A percentile compares a stretch with the other conserved stretches of the same genome.
These are phyloP conservation scores for Daldinia caldariorum DNA, from an alignment of 495 filamentous ascomycete species.

Conservation along the genomic window DNA sequence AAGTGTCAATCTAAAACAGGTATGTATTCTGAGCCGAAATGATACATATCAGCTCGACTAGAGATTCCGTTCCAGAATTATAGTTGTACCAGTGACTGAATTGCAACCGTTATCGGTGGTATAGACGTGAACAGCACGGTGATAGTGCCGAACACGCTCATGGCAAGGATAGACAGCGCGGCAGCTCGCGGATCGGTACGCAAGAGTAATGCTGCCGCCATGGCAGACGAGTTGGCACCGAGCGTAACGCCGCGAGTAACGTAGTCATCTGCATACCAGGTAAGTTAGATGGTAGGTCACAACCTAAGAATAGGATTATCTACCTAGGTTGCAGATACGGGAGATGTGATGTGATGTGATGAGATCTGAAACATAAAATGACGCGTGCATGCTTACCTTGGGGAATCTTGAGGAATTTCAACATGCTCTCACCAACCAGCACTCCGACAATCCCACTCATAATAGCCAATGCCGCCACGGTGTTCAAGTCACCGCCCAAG, in stretches of 20 bases:
- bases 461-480: conserved; percentile 61
- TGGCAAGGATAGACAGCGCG: conserved; percentile 62
- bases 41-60: too few species aligned
- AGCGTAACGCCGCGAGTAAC: conserved; percentile 65
- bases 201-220: conserved; percentile 63
- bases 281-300: background rate
- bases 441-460: conserved; percentile 64
- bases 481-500: conserved; percentile 62
- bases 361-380: background rate
- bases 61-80: conserved; percentile 12
- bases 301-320: background rate
- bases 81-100: conserved; percentile 54
- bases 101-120: conserved; percentile 51
- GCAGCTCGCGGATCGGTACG: conserved; percentile 63
- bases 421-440: conserved; percentile 55
- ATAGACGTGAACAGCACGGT: conserved; percentile 62
- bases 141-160: conserved; percentile 65
- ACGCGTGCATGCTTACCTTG: conserved; percentile 50
- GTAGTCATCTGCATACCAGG: conserved; percentile 57
- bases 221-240: conserved; percentile 63
- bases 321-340: background rate
- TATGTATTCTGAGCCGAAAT: too few species aligned
- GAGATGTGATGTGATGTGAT: too few species aligned
- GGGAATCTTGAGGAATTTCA: conserved; percentile 57
- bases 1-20: too few species aligned